Percentiles rank a stretch among this genome's conserved stretches.
phyloP scores from a whole-genome alignment of 2,329 filamentous ascomycete species.

The Pyrenophora seminiperda region DNA sequence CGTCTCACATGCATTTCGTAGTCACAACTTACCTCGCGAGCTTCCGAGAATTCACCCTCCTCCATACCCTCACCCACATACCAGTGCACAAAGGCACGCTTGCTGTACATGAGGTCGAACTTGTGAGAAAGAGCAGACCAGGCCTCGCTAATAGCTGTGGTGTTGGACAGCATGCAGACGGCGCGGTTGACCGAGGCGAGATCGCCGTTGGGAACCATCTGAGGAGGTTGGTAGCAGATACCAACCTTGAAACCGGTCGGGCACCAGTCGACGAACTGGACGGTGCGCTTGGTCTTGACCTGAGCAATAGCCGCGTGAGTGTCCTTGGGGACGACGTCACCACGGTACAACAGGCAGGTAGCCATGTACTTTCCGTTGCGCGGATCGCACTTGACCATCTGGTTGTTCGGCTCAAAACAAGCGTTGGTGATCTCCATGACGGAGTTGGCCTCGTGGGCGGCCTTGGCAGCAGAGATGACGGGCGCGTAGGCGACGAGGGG shows the following conservation, averaged over 20 bases:
- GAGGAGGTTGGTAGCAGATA: slow-evolving; percentile 98
- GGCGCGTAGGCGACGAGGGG: slow-evolving; percentile 95
- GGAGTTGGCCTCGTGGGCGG: slow-evolving; percentile 95
- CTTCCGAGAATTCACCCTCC: slow-evolving; percentile 99
- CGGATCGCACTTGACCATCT: slow-evolving; percentile 99
- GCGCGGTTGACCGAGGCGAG: slow-evolving; percentile 97
- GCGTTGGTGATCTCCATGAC: slow-evolving; percentile 98
- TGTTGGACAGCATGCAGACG: slow-evolving; percentile 99
- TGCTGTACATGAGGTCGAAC: slow-evolving; percentile 99
- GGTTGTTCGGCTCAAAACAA: slow-evolving; percentile 99
- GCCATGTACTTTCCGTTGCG: slow-evolving; percentile 99
- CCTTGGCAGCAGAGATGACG: slow-evolving; percentile 92
- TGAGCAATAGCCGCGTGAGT: slow-evolving; percentile 89
- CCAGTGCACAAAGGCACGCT: slow-evolving; percentile 99
- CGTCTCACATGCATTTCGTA: too few relatives aligned
- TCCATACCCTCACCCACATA: slow-evolving; percentile 99
- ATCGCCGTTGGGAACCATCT: slow-evolving; percentile 95
- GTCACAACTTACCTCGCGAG: too few relatives aligned
- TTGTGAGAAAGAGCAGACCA: slow-evolving; percentile 97
- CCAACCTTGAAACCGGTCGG: slow-evolving; percentile 99
- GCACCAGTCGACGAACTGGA: slow-evolving; percentile 99
- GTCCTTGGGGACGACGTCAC: slow-evolving; percentile 96
- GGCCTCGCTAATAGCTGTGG: slow-evolving; percentile 96
- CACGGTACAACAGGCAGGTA: slow-evolving; percentile 95
- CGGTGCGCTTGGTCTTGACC: slow-evolving; percentile 98